Evolutionary conservation across 768 basidiomycete genomes (phyloP), one percentile per base, ranked within the genome.

Genomic region (Mycena maculata): DNA sequence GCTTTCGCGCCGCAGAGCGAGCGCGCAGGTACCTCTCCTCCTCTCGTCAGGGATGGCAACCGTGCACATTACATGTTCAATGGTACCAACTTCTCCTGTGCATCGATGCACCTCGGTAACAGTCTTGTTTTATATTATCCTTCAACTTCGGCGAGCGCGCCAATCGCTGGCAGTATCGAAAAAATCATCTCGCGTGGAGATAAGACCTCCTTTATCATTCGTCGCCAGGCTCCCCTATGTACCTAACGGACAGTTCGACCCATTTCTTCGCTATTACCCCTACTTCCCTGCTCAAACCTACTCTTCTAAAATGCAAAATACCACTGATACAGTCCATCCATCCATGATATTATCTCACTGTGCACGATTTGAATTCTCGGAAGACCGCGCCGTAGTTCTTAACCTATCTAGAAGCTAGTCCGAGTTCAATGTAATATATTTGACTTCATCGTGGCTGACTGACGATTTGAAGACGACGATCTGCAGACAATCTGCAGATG

Each of bases 41-140:
- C 64, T 50, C 56, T 52, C 41, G 42, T 42, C 7, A 45, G 45
- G 20, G 54, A 55, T 31, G 63, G 63, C 20, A 30, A 64, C n/a
- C 63, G 63, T 30, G 64, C 64, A 16, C 56, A 65, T 20, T 59
- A 36, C 33, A 59, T 48, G 48, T 65, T 57, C 25, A 49, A 55
- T 22, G 54, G 54, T 42, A 55, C 15, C 23, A 41, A 48, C 48
- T 65, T 44, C 27, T 55, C 54, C 54, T 36, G 38, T 18, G 54
- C 54, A 12, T 41, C 38, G 25, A 55, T 36, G 16, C 36, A 55
- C 55, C 28, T 53, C 2, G 33, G 52, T 18, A 53, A 53, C 33
- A 53, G 52, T 25, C 33, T 53, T 13, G 52, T 53, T 20, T 7
- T 53, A 4, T 53, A 38, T 27, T 56, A 44, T 38, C 55, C 55